Evolutionary conservation across 495 filamentous ascomycete genomes (phyloP).

Genomic region (Aspergillus ostianus): DNA sequence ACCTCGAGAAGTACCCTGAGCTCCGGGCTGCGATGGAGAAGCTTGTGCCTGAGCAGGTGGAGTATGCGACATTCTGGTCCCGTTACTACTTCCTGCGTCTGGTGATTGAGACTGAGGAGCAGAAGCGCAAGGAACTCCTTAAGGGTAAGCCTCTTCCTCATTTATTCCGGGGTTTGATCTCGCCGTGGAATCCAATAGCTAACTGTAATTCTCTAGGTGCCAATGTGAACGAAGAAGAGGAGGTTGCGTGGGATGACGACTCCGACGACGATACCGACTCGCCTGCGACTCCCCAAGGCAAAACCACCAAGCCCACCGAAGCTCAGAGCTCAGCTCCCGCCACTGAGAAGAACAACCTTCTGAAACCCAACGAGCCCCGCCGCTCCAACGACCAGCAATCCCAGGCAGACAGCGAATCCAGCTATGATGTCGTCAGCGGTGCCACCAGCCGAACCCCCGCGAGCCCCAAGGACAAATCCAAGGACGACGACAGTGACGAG

Average conservation of each 20-base stretch:
- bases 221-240: slow-evolving; percentile 68
- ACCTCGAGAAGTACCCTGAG: slow-evolving; percentile 86
- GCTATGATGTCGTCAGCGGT: slow-evolving; percentile 91
- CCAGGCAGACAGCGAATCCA: slow-evolving; percentile 83
- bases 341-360: slow-evolving; percentile 35
- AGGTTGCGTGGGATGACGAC: slow-evolving; percentile 83
- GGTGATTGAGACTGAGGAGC: slow-evolving; percentile 94
- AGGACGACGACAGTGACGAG: slow-evolving; percentile 61
- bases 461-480: slow-evolving; percentile 68
- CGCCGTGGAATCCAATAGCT: too few species aligned
- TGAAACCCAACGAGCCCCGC: slow-evolving; percentile 64
- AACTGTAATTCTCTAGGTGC: slow-evolving; percentile 36
- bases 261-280: slow-evolving; percentile 60
- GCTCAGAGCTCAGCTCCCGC: slow-evolving; percentile 21
- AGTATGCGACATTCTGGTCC: slow-evolving; percentile 89
- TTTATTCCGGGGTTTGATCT: slow-evolving; percentile 8
- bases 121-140: slow-evolving; percentile 81
- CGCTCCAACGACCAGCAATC: slow-evolving; percentile 85
- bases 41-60: slow-evolving; percentile 83
- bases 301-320: slow-evolving; percentile 24
- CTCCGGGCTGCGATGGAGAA: slow-evolving; percentile 91
- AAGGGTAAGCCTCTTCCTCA: slow-evolving; percentile 63
- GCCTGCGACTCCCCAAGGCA: slow-evolving; percentile 51
- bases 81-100: slow-evolving; percentile 94
- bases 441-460: slow-evolving; percentile 73